Percentiles rank a stretch among this genome's conserved stretches.
These are phyloP conservation scores for Lepidium campestre DNA, from an alignment of 441 rosid genomes.

Conservation along the genomic window DNA sequence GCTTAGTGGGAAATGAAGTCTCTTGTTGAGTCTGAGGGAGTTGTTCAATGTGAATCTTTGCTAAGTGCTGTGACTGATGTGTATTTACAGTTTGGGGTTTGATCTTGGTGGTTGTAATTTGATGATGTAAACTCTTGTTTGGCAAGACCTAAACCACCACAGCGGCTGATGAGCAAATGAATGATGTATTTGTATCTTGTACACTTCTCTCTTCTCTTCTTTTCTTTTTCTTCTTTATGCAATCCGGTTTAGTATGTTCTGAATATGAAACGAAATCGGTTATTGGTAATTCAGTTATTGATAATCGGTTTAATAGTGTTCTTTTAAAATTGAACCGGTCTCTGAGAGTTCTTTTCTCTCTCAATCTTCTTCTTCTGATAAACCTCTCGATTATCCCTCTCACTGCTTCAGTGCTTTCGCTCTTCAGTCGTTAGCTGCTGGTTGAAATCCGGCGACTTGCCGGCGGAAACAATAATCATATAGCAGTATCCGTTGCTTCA, in stretches of 20 bases:
- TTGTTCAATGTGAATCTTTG: constrained; percentile 4
- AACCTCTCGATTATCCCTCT: constrained; percentile 11
- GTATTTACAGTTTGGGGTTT: not conserved
- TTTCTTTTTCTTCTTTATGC: not conserved
- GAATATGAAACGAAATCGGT: not conserved
- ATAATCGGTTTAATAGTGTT: not conserved
- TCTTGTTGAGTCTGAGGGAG: not conserved
- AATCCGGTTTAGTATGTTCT: not conserved
- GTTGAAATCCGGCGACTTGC: constrained; percentile 9
- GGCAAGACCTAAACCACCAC: not conserved
- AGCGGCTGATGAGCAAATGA: constrained; percentile 1
- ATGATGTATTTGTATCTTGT: not conserved
- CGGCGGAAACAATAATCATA: not conserved
- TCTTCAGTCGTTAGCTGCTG: not conserved
- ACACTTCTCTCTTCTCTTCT: not conserved
- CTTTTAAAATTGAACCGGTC: constrained; percentile 6
- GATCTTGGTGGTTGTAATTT: not conserved
- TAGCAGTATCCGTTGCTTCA: not conserved
- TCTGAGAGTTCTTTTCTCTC: not conserved
- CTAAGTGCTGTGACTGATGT: not conserved
- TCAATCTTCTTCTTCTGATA: constrained; percentile 20
- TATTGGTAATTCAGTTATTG: not conserved
- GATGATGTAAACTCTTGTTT: not conserved
- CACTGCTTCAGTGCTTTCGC: not conserved
- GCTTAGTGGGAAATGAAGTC: not conserved